Evolutionary conservation across 371 early-diverging fungal genomes (phyloP), one percentile per base, ranked within the genome.

Genomic region (Smittium mucronatum): DNA sequence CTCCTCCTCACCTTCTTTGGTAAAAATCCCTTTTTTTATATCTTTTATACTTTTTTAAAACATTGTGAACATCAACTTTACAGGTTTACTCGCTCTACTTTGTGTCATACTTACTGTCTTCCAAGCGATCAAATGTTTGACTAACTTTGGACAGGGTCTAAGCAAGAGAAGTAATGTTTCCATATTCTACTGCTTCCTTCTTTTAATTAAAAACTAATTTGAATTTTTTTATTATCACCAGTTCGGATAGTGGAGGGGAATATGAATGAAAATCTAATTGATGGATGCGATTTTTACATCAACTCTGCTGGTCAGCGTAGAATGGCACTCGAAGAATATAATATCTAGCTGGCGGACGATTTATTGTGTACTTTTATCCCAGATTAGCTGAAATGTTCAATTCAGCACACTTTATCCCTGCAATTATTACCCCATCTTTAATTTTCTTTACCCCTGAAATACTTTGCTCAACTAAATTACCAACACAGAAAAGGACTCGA

Each of bases 1-100:
- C 83, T 86, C 29, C 91, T 92, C 78, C 78, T 95, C 74, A 93
- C 93, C 0, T 90, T 93, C 75, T 95, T 93, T 76, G 91, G 78
- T 5, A 69, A 78, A 25, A 57, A 91, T 0, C 85, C 87, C 25
- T 71, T 92, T n/a, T 74, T 80, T 0, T 79, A 89, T 36, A 80
- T 92, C 8, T 75, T 88, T 0, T 69, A 83, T 64, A 93, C 93
- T 0, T 79, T 91, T 57, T 76, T 82, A 30, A 68, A 63, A 31
- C n/a, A 36, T 29, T 36, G 28, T 71, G 28, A 75, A 88, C 88
- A 86, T n/a, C 75, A 82, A 35, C 80, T 33, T 65, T 31, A 11
- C 34, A 65, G 65, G 75, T 2, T 64, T 78, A 25, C 59, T 91
- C 0, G 85, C 87, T 25, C 72, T 92, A n/a, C 74, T 81, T 0